phyloP scores from a whole-genome alignment of 192 early-diverging fungal species.

The Backusella liffmaniae region DNA sequence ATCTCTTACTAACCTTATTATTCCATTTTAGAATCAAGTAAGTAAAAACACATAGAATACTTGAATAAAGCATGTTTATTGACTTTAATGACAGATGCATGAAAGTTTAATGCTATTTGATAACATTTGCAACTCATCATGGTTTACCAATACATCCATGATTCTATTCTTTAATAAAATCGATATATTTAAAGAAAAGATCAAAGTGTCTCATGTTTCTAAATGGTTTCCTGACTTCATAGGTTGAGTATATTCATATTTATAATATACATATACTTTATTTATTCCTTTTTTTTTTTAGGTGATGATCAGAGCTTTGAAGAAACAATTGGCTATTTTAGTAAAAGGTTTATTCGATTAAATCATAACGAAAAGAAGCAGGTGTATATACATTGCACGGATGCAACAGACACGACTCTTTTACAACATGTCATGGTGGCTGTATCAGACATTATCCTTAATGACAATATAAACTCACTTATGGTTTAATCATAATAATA shows the following conservation, averaged over 20 bases:
- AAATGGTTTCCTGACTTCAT: conserved; percentile 54
- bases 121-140: conserved; percentile 57
- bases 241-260: conserved; percentile 4
- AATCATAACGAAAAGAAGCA: conserved; percentile 47
- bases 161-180: conserved; percentile 63
- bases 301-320: conserved; percentile 20
- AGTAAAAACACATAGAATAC: background rate
- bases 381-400: conserved; percentile 53
- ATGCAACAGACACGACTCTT: conserved; percentile 52
- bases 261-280: no score
- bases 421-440: conserved; percentile 50
- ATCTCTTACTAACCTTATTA: no score
- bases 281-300: no score
- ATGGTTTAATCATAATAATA: conserved; percentile 16
- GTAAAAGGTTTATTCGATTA: conserved; percentile 40
- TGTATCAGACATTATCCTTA: conserved; percentile 42
- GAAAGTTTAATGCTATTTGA: conserved; percentile 59
- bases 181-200: conserved; percentile 56
- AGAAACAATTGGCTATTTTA: conserved; percentile 39
- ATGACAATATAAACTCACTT: conserved; percentile 39
- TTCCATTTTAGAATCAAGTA: conserved; percentile 27
- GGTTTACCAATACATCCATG: conserved; percentile 61
- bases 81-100: conserved; percentile 38
- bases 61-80: background rate
- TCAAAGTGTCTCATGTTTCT: conserved; percentile 40